Evolutionary conservation across 2,329 filamentous ascomycete genomes (phyloP).

Genomic region (Verticillium longisporum): DNA sequence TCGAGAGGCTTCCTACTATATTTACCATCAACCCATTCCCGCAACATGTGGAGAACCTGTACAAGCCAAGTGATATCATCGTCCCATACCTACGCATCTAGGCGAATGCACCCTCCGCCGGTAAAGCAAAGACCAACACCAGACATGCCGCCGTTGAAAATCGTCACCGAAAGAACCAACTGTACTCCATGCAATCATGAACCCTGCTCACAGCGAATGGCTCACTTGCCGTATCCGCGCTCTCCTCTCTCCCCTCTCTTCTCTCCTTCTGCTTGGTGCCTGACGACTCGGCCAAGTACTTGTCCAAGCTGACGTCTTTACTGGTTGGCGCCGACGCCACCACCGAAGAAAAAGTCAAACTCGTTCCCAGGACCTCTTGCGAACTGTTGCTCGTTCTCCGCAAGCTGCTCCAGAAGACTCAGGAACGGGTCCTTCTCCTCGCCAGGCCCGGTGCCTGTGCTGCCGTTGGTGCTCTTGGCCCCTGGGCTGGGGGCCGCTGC

Average conservation of each 20-base stretch:
- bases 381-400: conserved; percentile 64
- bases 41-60: neutral
- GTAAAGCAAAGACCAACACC: neutral
- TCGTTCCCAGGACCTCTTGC: conserved; percentile 62
- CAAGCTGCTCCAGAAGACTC: conserved; percentile 71
- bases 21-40: neutral
- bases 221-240: too few species aligned
- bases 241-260: too few species aligned
- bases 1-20: neutral
- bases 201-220: neutral
- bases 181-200: neutral
- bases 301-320: neutral
- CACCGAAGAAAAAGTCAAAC: conserved; percentile 66
- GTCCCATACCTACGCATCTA: neutral
- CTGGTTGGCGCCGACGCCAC: conserved; percentile 14
- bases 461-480: conserved; percentile 35
- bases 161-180: neutral
- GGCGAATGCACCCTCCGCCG: neutral
- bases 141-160: neutral
- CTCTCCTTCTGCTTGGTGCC: too few species aligned
- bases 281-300: too few species aligned
- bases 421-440: conserved; percentile 78
- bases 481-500: conserved; percentile 30
- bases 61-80: neutral
- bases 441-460: conserved; percentile 37